Evolutionary conservation across 441 rosid genomes (phyloP), one percentile per base, ranked within the genome.

Genomic region (Adansonia madagascariensis): DNA sequence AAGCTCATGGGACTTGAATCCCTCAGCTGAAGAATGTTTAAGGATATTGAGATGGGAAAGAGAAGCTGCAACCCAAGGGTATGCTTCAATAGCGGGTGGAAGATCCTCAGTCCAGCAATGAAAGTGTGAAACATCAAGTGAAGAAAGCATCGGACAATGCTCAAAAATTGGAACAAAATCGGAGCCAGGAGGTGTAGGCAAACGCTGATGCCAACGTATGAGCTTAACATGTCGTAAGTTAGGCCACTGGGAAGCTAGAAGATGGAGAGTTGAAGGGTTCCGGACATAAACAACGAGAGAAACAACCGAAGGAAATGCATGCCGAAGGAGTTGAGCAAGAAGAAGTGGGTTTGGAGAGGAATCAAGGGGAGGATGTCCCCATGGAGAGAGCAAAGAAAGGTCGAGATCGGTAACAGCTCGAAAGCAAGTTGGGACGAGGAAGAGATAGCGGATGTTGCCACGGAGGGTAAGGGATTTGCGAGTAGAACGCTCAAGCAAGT

Each of bases 91-190:
- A 10, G 86, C 94, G 3, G 91, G 91, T 17, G 95, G 94, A 9
- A 95, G 82, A 65, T 95, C 98, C 73, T 95, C 98, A 0, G 97
- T 90, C 96, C 96, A 95, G 87, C 86, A 90, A 74, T 93, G 91
- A 76, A 95, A 95, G 41, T 56, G 74, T 1, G 98, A 95, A 64
- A 95, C 88, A 79, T 95, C 97, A 0, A 95, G 76, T 8, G 86
- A 83, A 3, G 78, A 80, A 1, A 95, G 85, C 7, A 47, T 72
- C 12, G 20, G 74, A 62, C 92, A 89, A 75, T 86, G 85, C 74
- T 85, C 85, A 73, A 95, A 88, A 18, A 93, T 53, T 1, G 89
- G 82, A 0, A 18, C n/a, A n/a, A 95, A 85, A 53, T 93, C 97
- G 18, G 89, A 87, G 0, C 93, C 98, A 0, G 82, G 6, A 83